Evolutionary conservation across 1,284 basidiomycete genomes (phyloP).

Genomic region (Moesziomyces antarcticus): DNA sequence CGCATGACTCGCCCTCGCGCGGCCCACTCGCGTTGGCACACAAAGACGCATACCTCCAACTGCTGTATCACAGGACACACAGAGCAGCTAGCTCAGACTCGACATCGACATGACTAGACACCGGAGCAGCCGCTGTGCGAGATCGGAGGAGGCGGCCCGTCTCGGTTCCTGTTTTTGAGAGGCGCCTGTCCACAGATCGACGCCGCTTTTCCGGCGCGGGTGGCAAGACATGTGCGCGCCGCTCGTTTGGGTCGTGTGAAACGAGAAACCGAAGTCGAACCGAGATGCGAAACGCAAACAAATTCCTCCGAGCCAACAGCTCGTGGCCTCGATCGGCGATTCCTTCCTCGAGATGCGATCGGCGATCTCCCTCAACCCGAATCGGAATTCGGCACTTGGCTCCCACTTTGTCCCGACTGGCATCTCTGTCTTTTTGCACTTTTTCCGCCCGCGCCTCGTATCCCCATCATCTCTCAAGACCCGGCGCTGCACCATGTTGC

Average conservation of each 20-base stretch:
- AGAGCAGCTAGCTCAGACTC: no score
- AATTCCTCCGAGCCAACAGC: neutral
- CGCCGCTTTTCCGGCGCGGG: constrained; percentile 3
- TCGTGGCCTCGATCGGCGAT: no score
- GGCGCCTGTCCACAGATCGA: neutral
- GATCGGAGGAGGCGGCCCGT: neutral
- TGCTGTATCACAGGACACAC: no score
- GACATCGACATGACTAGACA: no score
- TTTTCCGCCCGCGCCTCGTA: no score
- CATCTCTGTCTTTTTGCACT: neutral
- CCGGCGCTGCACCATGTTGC: constrained; percentile 32
- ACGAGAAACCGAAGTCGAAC: neutral
- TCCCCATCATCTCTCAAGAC: neutral
- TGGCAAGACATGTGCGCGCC: no score
- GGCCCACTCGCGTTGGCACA: no score
- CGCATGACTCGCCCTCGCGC: no score
- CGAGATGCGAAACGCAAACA: neutral
- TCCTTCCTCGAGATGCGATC: no score
- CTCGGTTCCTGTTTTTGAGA: neutral
- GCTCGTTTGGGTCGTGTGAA: neutral
- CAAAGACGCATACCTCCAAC: no score
- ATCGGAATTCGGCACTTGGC: neutral
- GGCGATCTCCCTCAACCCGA: neutral
- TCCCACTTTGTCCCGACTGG: neutral
- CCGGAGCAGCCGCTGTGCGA: neutral